These are phyloP conservation scores for Colletotrichum truncatum DNA, from an alignment of 2,329 filamentous ascomycete genomes.

Conservation along the genomic window DNA sequence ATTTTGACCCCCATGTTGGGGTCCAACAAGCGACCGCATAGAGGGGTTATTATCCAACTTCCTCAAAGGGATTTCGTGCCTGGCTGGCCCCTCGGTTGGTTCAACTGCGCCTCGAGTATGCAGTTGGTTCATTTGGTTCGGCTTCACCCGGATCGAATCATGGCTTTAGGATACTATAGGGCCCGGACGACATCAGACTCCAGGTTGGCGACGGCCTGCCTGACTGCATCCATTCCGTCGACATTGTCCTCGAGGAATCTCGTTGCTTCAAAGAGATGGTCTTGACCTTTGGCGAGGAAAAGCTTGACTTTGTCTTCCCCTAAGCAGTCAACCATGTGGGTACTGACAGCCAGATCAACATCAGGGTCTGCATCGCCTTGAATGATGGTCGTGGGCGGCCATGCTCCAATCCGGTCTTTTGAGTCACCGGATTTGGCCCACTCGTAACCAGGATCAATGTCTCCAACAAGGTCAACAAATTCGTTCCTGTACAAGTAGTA, in stretches of 20 bases:
- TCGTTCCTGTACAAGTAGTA: slow-evolving; percentile 44
- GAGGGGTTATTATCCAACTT: too few relatives aligned
- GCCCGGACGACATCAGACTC: slow-evolving; percentile 26
- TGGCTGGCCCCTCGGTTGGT: neutral
- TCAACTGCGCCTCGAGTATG: neutral
- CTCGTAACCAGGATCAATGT: slow-evolving; percentile 42
- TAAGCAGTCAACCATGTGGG: slow-evolving; percentile 37
- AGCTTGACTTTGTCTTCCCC: slow-evolving; percentile 37
- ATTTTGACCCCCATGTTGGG: too few relatives aligned
- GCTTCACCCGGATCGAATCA: neutral
- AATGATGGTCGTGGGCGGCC: slow-evolving; percentile 45
- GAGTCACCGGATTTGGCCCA: slow-evolving; percentile 35
- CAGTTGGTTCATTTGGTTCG: neutral
- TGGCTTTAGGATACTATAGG: neutral
- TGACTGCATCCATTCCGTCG: slow-evolving; percentile 38
- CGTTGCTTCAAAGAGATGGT: slow-evolving; percentile 40
- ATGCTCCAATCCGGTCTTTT: slow-evolving; percentile 31
- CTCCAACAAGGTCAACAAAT: slow-evolving; percentile 38
- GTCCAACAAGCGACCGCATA: too few relatives aligned
- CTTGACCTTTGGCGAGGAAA: slow-evolving; percentile 37
- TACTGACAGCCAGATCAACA: slow-evolving; percentile 39
- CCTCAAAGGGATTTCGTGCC: neutral
- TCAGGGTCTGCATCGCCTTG: slow-evolving; percentile 41
- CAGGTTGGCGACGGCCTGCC: slow-evolving; percentile 34
- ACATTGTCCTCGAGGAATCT: slow-evolving; percentile 41